Conservation (phyloP, 1,284 basidiomycete genomes). For the Thelephora terrestris region DNA sequence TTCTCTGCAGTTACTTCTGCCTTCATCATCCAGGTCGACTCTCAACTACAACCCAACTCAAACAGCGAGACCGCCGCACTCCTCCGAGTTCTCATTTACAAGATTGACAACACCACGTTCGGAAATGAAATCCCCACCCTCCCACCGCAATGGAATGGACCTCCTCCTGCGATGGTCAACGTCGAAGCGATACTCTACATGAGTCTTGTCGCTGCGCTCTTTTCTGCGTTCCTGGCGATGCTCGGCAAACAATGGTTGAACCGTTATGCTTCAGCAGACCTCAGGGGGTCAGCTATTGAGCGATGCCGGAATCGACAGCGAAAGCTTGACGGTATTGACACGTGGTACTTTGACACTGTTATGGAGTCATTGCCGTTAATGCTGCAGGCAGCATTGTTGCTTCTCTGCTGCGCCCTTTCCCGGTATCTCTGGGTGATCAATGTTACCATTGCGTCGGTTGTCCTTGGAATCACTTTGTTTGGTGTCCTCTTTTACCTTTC, state of each 20-base stretch:
- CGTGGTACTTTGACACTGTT: not conserved
- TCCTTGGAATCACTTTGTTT: not conserved
- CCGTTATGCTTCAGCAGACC: not conserved
- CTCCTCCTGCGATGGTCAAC: not conserved
- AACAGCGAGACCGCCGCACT: slow-evolving; percentile 1
- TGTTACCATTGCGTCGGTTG: not conserved
- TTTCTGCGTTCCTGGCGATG: too few relatives aligned
- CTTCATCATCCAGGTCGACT: slow-evolving; percentile 6
- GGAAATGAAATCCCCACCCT: not conserved
- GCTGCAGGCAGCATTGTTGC: not conserved
- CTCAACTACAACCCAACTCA: slow-evolving; percentile 4
- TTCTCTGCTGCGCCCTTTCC: not conserved
- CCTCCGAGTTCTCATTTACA: not conserved
- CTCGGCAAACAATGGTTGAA: slow-evolving; percentile 1
- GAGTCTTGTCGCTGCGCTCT: not conserved
- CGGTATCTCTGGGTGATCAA: slow-evolving; percentile 1
- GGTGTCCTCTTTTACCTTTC: not conserved
- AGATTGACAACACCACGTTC: not conserved
- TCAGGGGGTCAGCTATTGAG: not conserved
- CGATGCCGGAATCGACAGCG: too few relatives aligned
- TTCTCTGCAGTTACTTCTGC: slow-evolving; percentile 8
- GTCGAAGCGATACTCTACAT: not conserved
- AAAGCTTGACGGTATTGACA: not conserved
- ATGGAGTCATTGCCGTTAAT: not conserved
- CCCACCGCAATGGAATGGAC: not conserved